Conservation (phyloP, 768 basidiomycete species). For the Mycena indigotica region DNA sequence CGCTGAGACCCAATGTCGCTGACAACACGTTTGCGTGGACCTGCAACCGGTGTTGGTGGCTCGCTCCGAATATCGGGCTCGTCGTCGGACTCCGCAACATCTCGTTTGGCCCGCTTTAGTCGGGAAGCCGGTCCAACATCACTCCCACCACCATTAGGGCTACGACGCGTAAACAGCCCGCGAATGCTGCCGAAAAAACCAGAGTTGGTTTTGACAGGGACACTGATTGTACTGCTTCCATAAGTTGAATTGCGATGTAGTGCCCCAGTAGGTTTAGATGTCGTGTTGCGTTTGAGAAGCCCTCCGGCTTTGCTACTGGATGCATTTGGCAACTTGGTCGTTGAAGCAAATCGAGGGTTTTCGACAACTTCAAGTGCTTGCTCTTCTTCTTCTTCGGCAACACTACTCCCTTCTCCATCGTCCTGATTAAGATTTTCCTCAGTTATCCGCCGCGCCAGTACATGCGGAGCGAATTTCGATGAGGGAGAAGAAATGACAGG, state of each 20-base stretch:
- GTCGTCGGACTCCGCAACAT: slow-evolving; percentile 24
- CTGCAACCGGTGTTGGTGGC: slow-evolving; percentile 11
- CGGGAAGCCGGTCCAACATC: slow-evolving; percentile 1
- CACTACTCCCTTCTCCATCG: slow-evolving; percentile 36
- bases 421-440: slow-evolving; percentile 32
- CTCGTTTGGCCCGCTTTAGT: slow-evolving; percentile 26
- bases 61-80: slow-evolving; percentile 18
- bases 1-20: slow-evolving; percentile 26
- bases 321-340: slow-evolving; percentile 2
- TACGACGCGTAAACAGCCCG: slow-evolving; percentile 44
- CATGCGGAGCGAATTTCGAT: slow-evolving; percentile 20
- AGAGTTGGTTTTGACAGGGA: slow-evolving; percentile 15
- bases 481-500: slow-evolving; percentile 38
- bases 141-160: slow-evolving; percentile 9
- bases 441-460: slow-evolving; percentile 36
- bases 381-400: slow-evolving; percentile 34
- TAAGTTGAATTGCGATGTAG: slow-evolving; percentile 13
- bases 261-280: background rate
- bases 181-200: slow-evolving; percentile 50
- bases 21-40: slow-evolving; percentile 21
- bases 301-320: no score
- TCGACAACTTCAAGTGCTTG: slow-evolving; percentile 54
- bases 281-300: slow-evolving; percentile 1
- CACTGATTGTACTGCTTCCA: slow-evolving; percentile 18
- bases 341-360: slow-evolving; percentile 50